A percentile compares a stretch with the other conserved stretches of the same genome.
These are phyloP conservation scores for Cladorrhinum samala DNA, from an alignment of 495 filamentous ascomycete species.

Conservation along the genomic window DNA sequence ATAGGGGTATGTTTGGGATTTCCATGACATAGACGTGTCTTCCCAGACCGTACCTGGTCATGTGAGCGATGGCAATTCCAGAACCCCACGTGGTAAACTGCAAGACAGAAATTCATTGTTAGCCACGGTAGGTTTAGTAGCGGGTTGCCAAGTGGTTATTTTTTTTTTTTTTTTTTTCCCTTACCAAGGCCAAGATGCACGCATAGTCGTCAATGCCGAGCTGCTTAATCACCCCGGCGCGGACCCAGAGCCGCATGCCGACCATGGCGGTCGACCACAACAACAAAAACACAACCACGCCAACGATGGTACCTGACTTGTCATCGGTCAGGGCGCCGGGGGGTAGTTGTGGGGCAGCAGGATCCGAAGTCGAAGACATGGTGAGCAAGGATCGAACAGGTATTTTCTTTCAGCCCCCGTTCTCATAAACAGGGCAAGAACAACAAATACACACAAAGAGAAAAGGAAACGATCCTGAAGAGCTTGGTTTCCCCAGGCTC, in stretches of 20 bases:
- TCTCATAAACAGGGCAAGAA: not conserved
- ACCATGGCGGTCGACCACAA: conserved; percentile 18
- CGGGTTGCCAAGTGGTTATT: too few species aligned
- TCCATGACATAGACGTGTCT: conserved; percentile 20
- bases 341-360: conserved; percentile 11
- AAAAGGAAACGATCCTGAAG: too few species aligned
- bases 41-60: conserved; percentile 22
- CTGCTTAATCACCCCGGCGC: conserved; percentile 17
- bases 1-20: conserved; percentile 13
- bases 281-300: conserved; percentile 13
- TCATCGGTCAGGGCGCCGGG: conserved; percentile 18
- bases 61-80: conserved; percentile 19
- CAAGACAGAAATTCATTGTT: not conserved
- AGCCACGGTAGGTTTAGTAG: too few species aligned
- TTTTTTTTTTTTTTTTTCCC: too few species aligned
- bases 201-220: conserved; percentile 24
- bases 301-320: conserved; percentile 13
- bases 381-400: not conserved
- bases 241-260: conserved; percentile 20
- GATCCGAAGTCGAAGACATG: not conserved
- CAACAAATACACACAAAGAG: not conserved
- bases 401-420: not conserved
- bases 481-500: too few species aligned
- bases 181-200: conserved; percentile 15
- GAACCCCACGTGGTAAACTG: conserved; percentile 12